Evolutionary conservation across 2,329 filamentous ascomycete genomes (phyloP).

Genomic region (Trichophyton simii): DNA sequence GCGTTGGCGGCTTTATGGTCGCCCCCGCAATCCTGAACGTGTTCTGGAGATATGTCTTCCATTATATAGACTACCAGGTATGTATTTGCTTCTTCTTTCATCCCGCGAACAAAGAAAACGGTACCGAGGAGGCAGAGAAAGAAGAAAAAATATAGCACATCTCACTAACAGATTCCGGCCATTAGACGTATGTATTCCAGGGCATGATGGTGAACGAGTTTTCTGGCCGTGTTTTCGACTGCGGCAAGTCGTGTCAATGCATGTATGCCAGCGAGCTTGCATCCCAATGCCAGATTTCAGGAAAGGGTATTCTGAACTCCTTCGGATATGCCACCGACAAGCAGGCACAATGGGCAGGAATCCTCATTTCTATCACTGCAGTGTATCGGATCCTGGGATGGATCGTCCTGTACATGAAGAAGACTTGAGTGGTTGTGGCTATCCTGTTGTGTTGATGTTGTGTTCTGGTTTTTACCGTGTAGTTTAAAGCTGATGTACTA

Average conservation of each 20-base stretch:
- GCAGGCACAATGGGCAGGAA: conserved; percentile 59
- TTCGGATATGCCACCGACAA: conserved; percentile 57
- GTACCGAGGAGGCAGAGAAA: not conserved
- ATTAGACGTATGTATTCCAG: conserved; percentile 62
- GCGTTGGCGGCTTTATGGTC: conserved; percentile 70
- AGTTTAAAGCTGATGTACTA: not conserved
- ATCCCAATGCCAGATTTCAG: conserved; percentile 55
- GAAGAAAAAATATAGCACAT: not conserved
- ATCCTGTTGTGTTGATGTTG: not conserved
- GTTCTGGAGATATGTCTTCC: conserved; percentile 78
- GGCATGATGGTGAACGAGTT: conserved; percentile 95
- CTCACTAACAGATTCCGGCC: not conserved
- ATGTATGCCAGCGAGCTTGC: conserved; percentile 56
- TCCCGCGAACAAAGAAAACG: not conserved
- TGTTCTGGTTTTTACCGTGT: not conserved
- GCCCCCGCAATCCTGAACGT: conserved; percentile 58
- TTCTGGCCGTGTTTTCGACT: conserved; percentile 49
- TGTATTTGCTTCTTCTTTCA: not conserved
- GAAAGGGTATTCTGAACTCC: conserved; percentile 53
- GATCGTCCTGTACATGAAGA: conserved; percentile 40
- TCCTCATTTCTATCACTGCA: conserved; percentile 61
- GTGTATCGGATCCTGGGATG: conserved; percentile 60
- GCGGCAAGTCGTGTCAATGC: conserved; percentile 49
- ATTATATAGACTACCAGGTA: conserved; percentile 76
- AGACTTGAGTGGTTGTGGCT: conserved; percentile 8